phyloP scores from a whole-genome alignment of 768 basidiomycete genomes.

The Pleurotus eryngii region DNA sequence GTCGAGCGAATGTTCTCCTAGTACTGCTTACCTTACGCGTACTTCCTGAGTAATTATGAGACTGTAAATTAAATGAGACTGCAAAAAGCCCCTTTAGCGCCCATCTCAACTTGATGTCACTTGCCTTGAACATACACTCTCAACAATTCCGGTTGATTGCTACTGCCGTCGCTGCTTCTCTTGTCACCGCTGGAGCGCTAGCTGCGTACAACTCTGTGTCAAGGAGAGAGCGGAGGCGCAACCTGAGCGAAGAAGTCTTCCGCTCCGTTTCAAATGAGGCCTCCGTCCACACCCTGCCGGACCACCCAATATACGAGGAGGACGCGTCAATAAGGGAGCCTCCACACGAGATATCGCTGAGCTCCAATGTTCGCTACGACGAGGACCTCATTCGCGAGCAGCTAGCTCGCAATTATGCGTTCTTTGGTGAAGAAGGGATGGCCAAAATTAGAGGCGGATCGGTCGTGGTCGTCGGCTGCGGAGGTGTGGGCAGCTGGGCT shows the following conservation, averaged over 20 bases:
- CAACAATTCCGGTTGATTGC: slow-evolving; percentile 64
- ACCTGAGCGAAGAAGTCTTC: slow-evolving; percentile 55
- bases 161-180: slow-evolving; percentile 62
- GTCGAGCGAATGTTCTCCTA: slow-evolving; percentile 1
- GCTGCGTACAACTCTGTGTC: slow-evolving; percentile 52
- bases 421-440: slow-evolving; percentile 92
- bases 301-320: not conserved
- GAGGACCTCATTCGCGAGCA: slow-evolving; percentile 87
- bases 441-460: slow-evolving; percentile 63
- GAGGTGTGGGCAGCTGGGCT: slow-evolving; percentile 96
- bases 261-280: slow-evolving; percentile 42
- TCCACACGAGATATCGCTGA: not conserved
- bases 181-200: slow-evolving; percentile 57
- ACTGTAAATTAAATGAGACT: not conserved
- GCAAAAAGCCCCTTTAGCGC: not conserved
- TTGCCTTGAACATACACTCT: slow-evolving; percentile 37
- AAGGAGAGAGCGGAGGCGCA: slow-evolving; percentile 44
- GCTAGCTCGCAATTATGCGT: slow-evolving; percentile 90
- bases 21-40: not conserved
- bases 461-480: slow-evolving; percentile 91
- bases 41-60: not conserved
- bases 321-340: not conserved
- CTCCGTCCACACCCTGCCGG: slow-evolving; percentile 5
- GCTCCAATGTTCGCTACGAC: slow-evolving; percentile 39
- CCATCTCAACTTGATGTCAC: slow-evolving; percentile 17